Evolutionary conservation across 371 early-diverging fungal genomes (phyloP), one percentile per base, ranked within the genome.

Genomic region (Lichtheimia hyalospora): DNA sequence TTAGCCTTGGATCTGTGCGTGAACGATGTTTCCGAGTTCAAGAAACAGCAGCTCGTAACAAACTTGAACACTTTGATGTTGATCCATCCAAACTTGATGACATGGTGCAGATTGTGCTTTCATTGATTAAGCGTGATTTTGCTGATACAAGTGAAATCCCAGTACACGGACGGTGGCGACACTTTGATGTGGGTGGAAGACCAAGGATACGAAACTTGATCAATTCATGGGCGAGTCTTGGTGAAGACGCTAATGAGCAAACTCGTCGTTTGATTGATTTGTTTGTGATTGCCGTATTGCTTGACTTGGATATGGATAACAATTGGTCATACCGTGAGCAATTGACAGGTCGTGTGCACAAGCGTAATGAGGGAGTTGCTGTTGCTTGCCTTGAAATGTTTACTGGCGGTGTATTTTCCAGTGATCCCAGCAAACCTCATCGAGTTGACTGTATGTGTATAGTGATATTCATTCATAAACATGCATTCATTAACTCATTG

Each of bases 231-330:
- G 57, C 73, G 0, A 71, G 67, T 44, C 63, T 68, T 7, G 73
- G 75, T 13, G 75, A 81, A 20, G 75, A 81, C 52, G 50, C 67
- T n/a, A 44, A 81, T 49, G 92, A 91, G 65, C 84, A 82, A 40
- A 84, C 89, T 5, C 78, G 89, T 48, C 83, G 93, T 13, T 58
- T 92, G 8, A 73, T 95, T 14, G 97, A 96, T 68, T 74, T 96
- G 49, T 85, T 92, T 63, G 88, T 93, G 16, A 89, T 95, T 8
- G 91, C 93, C 5, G 92, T 93, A 10, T 77, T 96, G 14, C 73
- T 96, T 49, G 97, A 96, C 62, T 91, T 96, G 7, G 95, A 95
- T 2, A 94, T 96, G 0, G 95, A 94, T 7, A 82, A 83, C 60
- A 57, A 69, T 20, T 96, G 96, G 95, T 70, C 73, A n/a, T 96